phyloP scores from a whole-genome alignment of 23 red algal genomes.

The Cyanidiococcus yangmingshanensis region DNA sequence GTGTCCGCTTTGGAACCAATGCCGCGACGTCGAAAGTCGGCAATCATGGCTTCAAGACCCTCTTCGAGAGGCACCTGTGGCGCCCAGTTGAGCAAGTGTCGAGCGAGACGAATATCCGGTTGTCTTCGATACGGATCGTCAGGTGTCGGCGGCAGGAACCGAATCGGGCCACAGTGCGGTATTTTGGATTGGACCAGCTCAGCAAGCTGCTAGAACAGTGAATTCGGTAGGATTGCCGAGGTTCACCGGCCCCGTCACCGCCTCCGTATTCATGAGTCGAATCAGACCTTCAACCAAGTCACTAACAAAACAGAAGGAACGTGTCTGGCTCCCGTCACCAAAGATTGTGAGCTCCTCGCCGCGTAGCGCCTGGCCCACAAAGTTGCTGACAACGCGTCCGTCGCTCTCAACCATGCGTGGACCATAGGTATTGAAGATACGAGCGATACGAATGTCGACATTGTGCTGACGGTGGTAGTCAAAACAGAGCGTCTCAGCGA shows the following conservation, averaged over 20 bases:
- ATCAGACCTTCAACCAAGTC: conserved; percentile 96
- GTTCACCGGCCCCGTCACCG: conserved; percentile 64
- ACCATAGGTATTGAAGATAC: conserved; percentile 99
- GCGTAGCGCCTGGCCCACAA: conserved; percentile 85
- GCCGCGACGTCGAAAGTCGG: conserved; percentile 61
- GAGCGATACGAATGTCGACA: conserved; percentile 89
- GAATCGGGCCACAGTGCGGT: conserved; percentile 46
- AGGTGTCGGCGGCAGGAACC: conserved; percentile 71
- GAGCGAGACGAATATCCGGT: conserved; percentile 85
- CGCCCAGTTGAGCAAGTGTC: conserved; percentile 56
- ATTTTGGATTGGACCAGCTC: conserved; percentile 56
- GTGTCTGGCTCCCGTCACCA: conserved; percentile 91
- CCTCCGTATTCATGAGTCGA: conserved; percentile 78
- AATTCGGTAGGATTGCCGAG: conserved; percentile 93
- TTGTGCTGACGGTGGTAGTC: conserved; percentile 97
- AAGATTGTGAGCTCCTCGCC: conserved; percentile 90
- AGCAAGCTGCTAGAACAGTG: conserved; percentile 77
- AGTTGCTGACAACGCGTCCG: conserved; percentile 93
- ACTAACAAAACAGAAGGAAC: conserved; percentile 83
- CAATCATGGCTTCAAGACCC: conserved; percentile 81
- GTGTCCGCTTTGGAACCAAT: neutral
- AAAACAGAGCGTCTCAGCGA: conserved; percentile 80
- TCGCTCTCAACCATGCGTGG: conserved; percentile 96
- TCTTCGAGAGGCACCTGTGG: conserved; percentile 64
- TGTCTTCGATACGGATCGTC: conserved; percentile 94